Conservation (phyloP, 2,329 filamentous ascomycete species). For the Colletotrichum abscissum region DNA sequence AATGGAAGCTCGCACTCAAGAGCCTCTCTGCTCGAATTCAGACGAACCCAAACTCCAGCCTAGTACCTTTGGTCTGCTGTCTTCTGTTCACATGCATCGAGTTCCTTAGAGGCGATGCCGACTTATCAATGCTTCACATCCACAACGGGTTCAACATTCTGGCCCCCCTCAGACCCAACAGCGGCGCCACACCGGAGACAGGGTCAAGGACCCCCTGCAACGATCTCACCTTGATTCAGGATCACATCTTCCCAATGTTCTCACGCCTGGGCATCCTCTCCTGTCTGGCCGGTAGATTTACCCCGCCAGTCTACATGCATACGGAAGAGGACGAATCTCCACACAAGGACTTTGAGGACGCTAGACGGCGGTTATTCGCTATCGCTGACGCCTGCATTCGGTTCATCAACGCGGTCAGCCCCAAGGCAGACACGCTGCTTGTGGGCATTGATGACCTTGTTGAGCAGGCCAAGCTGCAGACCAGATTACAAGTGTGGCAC, state of each 20-base stretch:
- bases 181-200: not conserved
- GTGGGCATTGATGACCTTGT: not conserved
- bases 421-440: not conserved
- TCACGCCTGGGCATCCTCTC: not conserved
- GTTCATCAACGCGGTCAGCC: not conserved
- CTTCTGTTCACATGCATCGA: not conserved
- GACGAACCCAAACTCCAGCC: not conserved
- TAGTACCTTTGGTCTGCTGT: not conserved
- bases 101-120: not conserved
- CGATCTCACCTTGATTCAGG: not conserved
- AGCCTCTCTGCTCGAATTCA: not conserved
- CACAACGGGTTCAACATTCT: not conserved
- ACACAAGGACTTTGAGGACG: not conserved
- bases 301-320: not conserved
- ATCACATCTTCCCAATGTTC: not conserved
- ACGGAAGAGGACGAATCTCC: not conserved
- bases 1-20: not conserved
- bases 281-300: not conserved
- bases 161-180: not conserved
- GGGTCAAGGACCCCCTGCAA: too few relatives aligned
- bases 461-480: not conserved
- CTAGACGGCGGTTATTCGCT: not conserved
- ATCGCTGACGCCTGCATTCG: not conserved
- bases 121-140: not conserved
- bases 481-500: not conserved